Evolutionary conservation across 495 filamentous ascomycete genomes (phyloP), one percentile per base, ranked within the genome.

Genomic region (Glarea lozoyensis): DNA sequence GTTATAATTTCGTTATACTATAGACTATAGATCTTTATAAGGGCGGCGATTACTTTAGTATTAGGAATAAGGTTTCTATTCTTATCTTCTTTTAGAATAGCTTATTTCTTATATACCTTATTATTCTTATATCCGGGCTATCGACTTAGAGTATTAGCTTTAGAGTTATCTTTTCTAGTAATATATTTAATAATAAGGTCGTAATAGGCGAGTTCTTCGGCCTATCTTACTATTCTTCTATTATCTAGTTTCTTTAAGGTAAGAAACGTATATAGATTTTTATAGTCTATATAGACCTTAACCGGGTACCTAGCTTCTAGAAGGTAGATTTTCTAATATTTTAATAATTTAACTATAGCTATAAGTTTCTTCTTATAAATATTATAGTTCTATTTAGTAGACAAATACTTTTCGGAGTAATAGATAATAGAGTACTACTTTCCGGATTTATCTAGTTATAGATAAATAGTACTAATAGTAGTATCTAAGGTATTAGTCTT

Each of bases 261-360:
- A n/a, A 45, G 60, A 44, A 62, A 63, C 13, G 46, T 45, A 19
- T 46, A n/a, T 1, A 56, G 30, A 36, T 58, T 56, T 27, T 44
- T 53, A 49, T 62, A 53, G 44, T 59, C 32, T 1, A 40, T 50
- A 33, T 38, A 34, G 2, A 62, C 35, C 2, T 32, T 42, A 20
- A 56, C 32, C 10, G 19, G 10, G 1, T 36, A 11, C 12, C 35
- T 43, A 35, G 24, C 38, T 18, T 32, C 38, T 41, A 44, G 30
- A 0, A 61, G 31, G 10, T 61, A 50, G 9, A 41, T 29, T 19
- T 46, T 15, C 46, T 47, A 62, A 45, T 57, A 16, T 46, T 53
- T 36, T 13, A 61, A 53, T 0, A 11, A 12, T 0, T 41, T 12
- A 2, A 61, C 43, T 31, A 62, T 62, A n/a, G 37, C 47, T 20